Evolutionary conservation across 192 early-diverging fungal species (phyloP).

Genomic region (Obelidium mucronatum): DNA sequence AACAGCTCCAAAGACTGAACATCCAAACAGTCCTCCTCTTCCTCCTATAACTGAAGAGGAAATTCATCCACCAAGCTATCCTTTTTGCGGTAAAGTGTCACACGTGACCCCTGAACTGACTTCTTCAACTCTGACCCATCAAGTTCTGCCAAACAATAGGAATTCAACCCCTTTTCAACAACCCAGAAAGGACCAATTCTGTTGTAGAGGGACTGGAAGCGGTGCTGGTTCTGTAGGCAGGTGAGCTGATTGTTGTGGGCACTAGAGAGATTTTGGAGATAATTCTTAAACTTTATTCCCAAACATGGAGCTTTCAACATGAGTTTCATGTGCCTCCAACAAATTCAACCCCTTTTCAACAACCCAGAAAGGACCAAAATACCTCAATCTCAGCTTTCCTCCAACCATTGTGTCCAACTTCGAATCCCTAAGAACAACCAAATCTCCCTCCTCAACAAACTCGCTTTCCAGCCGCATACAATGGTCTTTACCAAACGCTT

Average conservation of each 20-base stretch:
- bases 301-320: too few species aligned
- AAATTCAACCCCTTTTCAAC: background rate
- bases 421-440: slow-evolving; percentile 6
- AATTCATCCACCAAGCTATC: background rate
- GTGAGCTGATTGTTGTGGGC: too few species aligned
- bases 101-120: background rate
- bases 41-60: background rate
- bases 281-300: too few species aligned
- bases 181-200: background rate
- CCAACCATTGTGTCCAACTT: slow-evolving; percentile 14
- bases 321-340: too few species aligned
- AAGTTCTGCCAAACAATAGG: background rate
- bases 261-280: too few species aligned
- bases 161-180: background rate
- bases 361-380: background rate
- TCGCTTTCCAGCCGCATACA: background rate
- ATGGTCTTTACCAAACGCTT: background rate
- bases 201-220: too few species aligned
- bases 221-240: too few species aligned
- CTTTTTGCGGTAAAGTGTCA: background rate
- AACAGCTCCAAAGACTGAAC: background rate
- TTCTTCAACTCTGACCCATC: background rate
- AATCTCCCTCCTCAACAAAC: slow-evolving; percentile 1
- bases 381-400: background rate
- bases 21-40: background rate